A percentile compares a stretch with the other conserved stretches of the same genome.
These are phyloP conservation scores for Arthrobotrys pseudoclavata DNA, from an alignment of 2,329 filamentous ascomycete genomes.

Conservation along the genomic window DNA sequence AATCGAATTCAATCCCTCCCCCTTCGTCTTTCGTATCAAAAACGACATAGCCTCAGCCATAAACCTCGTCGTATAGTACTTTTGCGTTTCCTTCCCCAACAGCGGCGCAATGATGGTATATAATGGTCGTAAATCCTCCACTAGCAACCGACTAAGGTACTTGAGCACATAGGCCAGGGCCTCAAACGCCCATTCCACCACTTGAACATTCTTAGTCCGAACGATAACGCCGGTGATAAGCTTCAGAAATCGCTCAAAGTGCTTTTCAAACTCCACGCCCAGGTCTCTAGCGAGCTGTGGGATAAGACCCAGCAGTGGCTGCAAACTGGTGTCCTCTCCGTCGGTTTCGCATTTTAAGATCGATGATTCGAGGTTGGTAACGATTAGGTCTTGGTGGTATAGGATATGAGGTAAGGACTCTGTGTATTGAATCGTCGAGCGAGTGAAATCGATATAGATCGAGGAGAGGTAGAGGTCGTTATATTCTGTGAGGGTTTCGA, in stretches of 20 bases:
- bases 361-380: constrained; percentile 70
- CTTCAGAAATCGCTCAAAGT: constrained; percentile 81
- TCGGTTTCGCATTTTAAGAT: constrained; percentile 83
- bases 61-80: constrained; percentile 89
- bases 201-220: constrained; percentile 81
- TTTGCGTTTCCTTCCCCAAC: constrained; percentile 84
- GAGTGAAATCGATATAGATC: constrained; percentile 81
- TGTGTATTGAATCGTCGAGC: constrained; percentile 80
- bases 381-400: constrained; percentile 88
- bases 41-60: constrained; percentile 96
- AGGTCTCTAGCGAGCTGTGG: constrained; percentile 96
- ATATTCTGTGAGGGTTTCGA: constrained; percentile 87
- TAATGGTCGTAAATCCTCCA: constrained; percentile 85
- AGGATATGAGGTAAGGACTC: constrained; percentile 93
- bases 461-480: constrained; percentile 89
- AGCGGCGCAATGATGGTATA: constrained; percentile 83
- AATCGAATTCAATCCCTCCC: constrained; percentile 79
- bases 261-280: constrained; percentile 86
- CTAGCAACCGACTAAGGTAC: constrained; percentile 88
- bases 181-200: constrained; percentile 98
- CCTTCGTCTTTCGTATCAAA: constrained; percentile 88
- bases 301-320: constrained; percentile 87
- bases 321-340: constrained; percentile 82
- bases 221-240: constrained; percentile 83
- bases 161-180: constrained; percentile 97